Percentiles rank a stretch among this genome's conserved stretches.
These are phyloP conservation scores for Agrocybe praecox DNA, from an alignment of 768 basidiomycete genomes.

Conservation along the genomic window DNA sequence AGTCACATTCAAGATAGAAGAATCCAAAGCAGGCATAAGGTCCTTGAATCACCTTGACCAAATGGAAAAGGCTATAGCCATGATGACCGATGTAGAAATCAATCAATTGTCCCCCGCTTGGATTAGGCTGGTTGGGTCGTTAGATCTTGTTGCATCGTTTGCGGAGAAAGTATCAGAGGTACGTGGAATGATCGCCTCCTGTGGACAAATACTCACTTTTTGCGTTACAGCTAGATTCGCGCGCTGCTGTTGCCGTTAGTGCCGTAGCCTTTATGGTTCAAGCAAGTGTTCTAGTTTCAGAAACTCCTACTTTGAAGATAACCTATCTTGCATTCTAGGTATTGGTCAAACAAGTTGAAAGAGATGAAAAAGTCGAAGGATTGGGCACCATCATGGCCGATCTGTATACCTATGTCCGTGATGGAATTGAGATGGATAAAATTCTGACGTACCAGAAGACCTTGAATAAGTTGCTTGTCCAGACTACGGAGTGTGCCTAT, in stretches of 20 bases:
- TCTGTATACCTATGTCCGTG: conserved; percentile 2
- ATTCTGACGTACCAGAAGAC: not conserved
- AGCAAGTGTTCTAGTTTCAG: not conserved
- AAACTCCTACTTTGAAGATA: not conserved
- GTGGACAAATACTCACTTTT: not conserved
- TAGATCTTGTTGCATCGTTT: not conserved
- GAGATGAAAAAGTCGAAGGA: conserved; percentile 1
- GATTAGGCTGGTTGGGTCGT: not conserved
- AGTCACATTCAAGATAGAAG: not conserved
- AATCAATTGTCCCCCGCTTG: not conserved
- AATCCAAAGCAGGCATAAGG: not conserved
- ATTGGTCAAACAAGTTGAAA: not conserved
- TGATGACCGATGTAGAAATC: not conserved
- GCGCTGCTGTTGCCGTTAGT: not conserved
- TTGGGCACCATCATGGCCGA: conserved; percentile 3
- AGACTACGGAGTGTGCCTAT: conserved; percentile 6
- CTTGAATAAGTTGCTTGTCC: not conserved
- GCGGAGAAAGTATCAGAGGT: conserved; percentile 2
- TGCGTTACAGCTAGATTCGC: not conserved
- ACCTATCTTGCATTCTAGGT: not conserved
- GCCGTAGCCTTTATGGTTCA: conserved; percentile 5
- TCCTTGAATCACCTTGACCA: not conserved
- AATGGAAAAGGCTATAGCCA: not conserved
- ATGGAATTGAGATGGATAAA: not conserved
- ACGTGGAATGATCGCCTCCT: not conserved